Percentiles rank a stretch among this genome's conserved stretches.
phyloP scores from a whole-genome alignment of 352 stramenopile genomes.

The Globisporangium alternatum region DNA sequence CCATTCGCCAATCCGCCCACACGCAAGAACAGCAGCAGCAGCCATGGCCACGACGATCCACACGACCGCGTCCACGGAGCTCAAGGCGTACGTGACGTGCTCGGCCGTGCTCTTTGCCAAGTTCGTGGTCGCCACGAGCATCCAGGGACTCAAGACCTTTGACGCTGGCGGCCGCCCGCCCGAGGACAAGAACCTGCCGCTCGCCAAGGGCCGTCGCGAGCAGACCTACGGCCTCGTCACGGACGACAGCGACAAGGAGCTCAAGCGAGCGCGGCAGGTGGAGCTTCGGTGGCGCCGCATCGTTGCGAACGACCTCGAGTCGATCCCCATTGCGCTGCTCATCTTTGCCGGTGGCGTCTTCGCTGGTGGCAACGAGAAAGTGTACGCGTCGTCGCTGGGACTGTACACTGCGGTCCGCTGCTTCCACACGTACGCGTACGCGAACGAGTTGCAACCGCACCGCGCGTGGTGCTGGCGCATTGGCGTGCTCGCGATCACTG shows the following conservation, averaged over 20 bases:
- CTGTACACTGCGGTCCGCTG: conserved; percentile 36
- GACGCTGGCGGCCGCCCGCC: conserved; percentile 37
- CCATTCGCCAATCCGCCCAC: background rate
- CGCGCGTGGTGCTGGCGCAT: conserved; percentile 34
- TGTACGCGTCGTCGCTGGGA: conserved; percentile 26
- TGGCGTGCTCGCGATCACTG: conserved; percentile 26
- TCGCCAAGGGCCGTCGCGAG: conserved; percentile 34
- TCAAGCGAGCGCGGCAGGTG: conserved; percentile 20
- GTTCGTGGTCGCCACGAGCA: conserved; percentile 44
- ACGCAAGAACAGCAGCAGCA: background rate
- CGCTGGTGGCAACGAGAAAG: conserved; percentile 26
- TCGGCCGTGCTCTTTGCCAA: conserved; percentile 58
- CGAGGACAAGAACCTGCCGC: conserved; percentile 44
- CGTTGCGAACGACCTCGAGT: conserved; percentile 47
- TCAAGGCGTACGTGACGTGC: conserved; percentile 60
- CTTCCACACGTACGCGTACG: conserved; percentile 44
- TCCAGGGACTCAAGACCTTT: conserved; percentile 56
- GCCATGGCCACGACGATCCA: background rate
- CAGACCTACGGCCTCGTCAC: conserved; percentile 30
- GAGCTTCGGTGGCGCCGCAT: conserved; percentile 45
- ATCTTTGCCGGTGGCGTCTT: conserved; percentile 32
- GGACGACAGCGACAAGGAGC: conserved; percentile 23
- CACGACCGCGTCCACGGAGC: conserved; percentile 30
- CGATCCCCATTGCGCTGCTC: conserved; percentile 37
- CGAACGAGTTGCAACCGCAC: conserved; percentile 40